Conservation (phyloP, 352 stramenopile genomes). For the Hyaloperonospora brassicae region DNA sequence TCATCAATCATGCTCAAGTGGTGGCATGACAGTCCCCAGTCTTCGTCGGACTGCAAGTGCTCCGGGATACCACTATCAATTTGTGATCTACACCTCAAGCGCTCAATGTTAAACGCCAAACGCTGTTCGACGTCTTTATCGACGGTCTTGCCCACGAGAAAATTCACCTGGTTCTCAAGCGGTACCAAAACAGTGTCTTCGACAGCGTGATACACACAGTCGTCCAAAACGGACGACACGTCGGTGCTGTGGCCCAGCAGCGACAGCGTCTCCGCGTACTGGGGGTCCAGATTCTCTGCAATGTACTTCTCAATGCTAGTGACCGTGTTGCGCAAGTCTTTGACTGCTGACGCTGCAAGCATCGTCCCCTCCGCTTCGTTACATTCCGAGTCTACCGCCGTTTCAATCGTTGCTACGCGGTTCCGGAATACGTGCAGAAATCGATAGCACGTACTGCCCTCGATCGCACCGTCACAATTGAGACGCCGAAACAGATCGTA, state of each 20-base stretch:
- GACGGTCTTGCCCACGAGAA: slow-evolving; percentile 58
- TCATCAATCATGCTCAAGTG: slow-evolving; percentile 82
- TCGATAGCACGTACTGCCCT: slow-evolving; percentile 70
- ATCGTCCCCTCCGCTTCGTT: slow-evolving; percentile 43
- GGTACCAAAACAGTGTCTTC: slow-evolving; percentile 76
- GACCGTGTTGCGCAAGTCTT: slow-evolving; percentile 55
- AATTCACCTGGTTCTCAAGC: slow-evolving; percentile 63
- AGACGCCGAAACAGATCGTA: slow-evolving; percentile 72
- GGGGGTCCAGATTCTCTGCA: slow-evolving; percentile 46
- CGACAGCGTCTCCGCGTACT: slow-evolving; percentile 61
- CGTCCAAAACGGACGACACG: slow-evolving; percentile 44
- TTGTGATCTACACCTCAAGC: slow-evolving; percentile 53
- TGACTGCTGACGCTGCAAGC: slow-evolving; percentile 47
- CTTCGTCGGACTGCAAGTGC: slow-evolving; percentile 62
- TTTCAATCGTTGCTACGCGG: slow-evolving; percentile 54
- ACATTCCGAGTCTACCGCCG: slow-evolving; percentile 45
- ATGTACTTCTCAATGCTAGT: slow-evolving; percentile 78
- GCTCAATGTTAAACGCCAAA: slow-evolving; percentile 55
- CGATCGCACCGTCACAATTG: slow-evolving; percentile 52
- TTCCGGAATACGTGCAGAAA: slow-evolving; percentile 73
- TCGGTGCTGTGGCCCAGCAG: slow-evolving; percentile 52
- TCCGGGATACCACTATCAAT: slow-evolving; percentile 70
- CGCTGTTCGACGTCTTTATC: slow-evolving; percentile 45
- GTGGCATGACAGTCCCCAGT: slow-evolving; percentile 74
- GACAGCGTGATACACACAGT: slow-evolving; percentile 61